Evolutionary conservation across 371 early-diverging fungal species (phyloP), one percentile per base, ranked within the genome.

Genomic region (Actinomortierella wolfii): DNA sequence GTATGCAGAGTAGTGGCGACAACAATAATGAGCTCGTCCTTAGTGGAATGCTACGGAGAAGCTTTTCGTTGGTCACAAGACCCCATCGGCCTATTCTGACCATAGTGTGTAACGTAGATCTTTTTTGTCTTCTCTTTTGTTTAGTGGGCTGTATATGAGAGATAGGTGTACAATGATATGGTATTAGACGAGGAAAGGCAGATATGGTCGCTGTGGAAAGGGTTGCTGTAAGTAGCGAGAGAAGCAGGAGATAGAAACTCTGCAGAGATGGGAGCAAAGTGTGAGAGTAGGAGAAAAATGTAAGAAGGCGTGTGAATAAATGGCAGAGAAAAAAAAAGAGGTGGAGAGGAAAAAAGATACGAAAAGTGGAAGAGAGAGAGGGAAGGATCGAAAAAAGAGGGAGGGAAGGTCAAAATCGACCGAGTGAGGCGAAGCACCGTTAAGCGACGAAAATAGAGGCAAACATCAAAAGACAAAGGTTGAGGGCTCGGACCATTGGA

Each of bases 1-100:
- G 47, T 4, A 49, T 55, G 26, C 56, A 28, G 20, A 68, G 21
- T 4, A 59, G 47, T 14, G 59, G 56, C 44, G 18, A 24, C 25
- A 23, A 51, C 7, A 51, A 26, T 14, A 3, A 26, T 17, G 15
- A 26, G 15, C 15, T 9, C 11, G 51, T 14, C 5, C 25, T 15
- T 20, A 44, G 15, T 44, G 44, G 44, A 2, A 20, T n/a, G 13
- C 13, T 20, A 13, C 44, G 3, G 44, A 44, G 13, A 15, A 4
- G 2, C 13, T 44, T 44, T 20, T 20, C 20, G 44, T 44, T 44
- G 44, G 44, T 44, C n/a, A 20, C 4, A 13, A 4, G 2, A 44
- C 13, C 44, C 3, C n/a, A n/a, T n/a, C n/a, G n/a, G n/a, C n/a
- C n/a, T n/a, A n/a, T n/a, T n/a, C n/a, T n/a, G n/a, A n/a, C n/a